Evolutionary conservation across 23 red algal species (phyloP).

Genomic region (Gracilaria domingensis): DNA sequence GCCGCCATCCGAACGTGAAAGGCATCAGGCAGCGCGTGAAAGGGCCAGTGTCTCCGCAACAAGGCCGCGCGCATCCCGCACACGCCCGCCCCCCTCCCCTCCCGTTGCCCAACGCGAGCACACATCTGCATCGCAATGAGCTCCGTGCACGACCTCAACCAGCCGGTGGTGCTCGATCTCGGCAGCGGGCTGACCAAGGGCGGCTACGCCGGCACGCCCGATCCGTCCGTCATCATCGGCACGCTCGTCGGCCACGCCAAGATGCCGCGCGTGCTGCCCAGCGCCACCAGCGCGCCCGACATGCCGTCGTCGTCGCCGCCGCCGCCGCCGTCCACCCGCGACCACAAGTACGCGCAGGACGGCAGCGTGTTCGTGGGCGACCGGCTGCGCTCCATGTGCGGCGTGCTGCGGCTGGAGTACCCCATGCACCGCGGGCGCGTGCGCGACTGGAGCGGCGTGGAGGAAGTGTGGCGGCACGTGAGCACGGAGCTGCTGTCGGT

Average conservation of each 20-base stretch:
- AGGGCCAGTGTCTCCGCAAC: too few species aligned
- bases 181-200: conserved; percentile 65
- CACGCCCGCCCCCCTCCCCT: too few species aligned
- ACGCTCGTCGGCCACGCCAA: conserved; percentile 55
- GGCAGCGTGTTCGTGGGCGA: conserved; percentile 46
- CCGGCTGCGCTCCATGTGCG: conserved; percentile 16
- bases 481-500: conserved; percentile 36
- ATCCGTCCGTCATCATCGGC: conserved; percentile 56
- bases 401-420: conserved; percentile 55
- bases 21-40: too few species aligned
- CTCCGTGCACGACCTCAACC: conserved; percentile 67
- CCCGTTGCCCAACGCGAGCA: too few species aligned
- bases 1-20: too few species aligned
- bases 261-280: conserved; percentile 57
- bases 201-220: conserved; percentile 68
- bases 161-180: conserved; percentile 75
- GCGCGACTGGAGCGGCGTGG: conserved; percentile 36
- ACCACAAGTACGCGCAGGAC: background rate
- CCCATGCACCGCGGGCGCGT: conserved; percentile 57
- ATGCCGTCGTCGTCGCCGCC: background rate
- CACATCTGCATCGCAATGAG: too few species aligned
- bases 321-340: background rate
- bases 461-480: conserved; percentile 47
- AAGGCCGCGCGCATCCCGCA: too few species aligned
- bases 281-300: background rate